These are phyloP conservation scores for Rhizopus delemar DNA, from an alignment of 371 early-diverging fungal genomes.

Conservation along the genomic window DNA sequence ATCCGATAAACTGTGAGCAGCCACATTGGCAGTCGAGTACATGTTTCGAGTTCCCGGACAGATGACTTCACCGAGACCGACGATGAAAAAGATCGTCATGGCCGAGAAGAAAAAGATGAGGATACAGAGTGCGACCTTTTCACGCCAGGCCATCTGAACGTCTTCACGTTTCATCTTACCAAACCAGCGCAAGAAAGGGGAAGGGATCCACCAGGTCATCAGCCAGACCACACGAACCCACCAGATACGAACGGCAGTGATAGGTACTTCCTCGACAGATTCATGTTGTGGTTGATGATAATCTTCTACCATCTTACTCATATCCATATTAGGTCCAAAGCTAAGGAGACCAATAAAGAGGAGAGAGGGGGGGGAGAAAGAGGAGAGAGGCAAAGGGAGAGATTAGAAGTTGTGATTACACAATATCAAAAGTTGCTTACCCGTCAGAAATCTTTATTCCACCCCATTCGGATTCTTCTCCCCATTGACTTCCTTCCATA, in stretches of 20 bases:
- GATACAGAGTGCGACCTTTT: conserved; percentile 91
- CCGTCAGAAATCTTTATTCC: conserved; percentile 52
- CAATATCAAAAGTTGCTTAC: conserved; percentile 25
- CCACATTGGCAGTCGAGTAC: conserved; percentile 58
- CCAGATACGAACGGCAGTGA: conserved; percentile 63
- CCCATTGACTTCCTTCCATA: conserved; percentile 55
- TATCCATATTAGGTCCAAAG: conserved; percentile 57
- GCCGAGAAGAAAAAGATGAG: conserved; percentile 82
- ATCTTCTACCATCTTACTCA: conserved; percentile 56
- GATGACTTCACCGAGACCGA: conserved; percentile 83
- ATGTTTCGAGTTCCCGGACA: conserved; percentile 80
- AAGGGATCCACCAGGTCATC: conserved; percentile 91
- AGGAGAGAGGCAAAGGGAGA: neutral
- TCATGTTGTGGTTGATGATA: conserved; percentile 54
- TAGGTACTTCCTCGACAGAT: conserved; percentile 58
- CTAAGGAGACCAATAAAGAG: conserved; percentile 19
- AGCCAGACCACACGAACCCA: conserved; percentile 89
- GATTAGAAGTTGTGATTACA: too few relatives aligned
- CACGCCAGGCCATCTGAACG: conserved; percentile 94
- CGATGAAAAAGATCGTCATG: conserved; percentile 86
- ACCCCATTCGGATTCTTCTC: conserved; percentile 59
- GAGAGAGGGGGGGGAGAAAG: neutral
- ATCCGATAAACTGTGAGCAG: conserved; percentile 38
- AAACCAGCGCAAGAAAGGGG: conserved; percentile 59
- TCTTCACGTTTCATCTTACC: conserved; percentile 84